Evolutionary conservation across 225 moss, liverwort and hornwort genomes (phyloP).

Genomic region (Pleurozium schreberi): DNA sequence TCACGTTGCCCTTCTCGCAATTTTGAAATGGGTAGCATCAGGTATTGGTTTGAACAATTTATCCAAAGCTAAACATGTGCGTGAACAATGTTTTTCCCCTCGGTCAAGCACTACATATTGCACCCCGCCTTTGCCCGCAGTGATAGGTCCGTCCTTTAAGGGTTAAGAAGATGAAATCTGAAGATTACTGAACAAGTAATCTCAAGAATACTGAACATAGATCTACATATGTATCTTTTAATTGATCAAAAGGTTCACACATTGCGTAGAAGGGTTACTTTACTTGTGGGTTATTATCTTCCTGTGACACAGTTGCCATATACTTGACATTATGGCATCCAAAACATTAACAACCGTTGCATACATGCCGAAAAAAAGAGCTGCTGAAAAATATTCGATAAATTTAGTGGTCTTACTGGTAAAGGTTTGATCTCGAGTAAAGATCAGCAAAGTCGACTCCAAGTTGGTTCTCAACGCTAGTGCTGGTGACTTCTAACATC

Average conservation of each 20-base stretch:
- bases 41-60: too few species aligned
- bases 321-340: background rate
- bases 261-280: background rate
- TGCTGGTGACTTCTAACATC: slow-evolving; percentile 46
- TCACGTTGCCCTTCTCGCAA: too few species aligned
- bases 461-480: slow-evolving; percentile 6
- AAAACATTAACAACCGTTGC: background rate
- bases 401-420: background rate
- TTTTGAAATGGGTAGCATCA: too few species aligned
- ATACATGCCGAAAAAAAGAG: background rate
- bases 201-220: background rate
- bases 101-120: too few species aligned
- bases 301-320: background rate
- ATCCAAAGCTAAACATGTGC: too few species aligned
- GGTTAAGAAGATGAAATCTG: too few species aligned
- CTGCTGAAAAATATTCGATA: background rate
- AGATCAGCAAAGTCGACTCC: slow-evolving; percentile 46
- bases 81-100: too few species aligned
- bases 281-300: background rate
- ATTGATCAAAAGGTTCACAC: background rate
- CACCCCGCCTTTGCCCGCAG: too few species aligned
- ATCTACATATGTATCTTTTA: background rate
- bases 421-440: slow-evolving; percentile 18
- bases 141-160: too few species aligned
- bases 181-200: too few species aligned